These are phyloP conservation scores for Carnegiea gigantea DNA, from an alignment of 179 eudicot genomes.

Conservation along the genomic window DNA sequence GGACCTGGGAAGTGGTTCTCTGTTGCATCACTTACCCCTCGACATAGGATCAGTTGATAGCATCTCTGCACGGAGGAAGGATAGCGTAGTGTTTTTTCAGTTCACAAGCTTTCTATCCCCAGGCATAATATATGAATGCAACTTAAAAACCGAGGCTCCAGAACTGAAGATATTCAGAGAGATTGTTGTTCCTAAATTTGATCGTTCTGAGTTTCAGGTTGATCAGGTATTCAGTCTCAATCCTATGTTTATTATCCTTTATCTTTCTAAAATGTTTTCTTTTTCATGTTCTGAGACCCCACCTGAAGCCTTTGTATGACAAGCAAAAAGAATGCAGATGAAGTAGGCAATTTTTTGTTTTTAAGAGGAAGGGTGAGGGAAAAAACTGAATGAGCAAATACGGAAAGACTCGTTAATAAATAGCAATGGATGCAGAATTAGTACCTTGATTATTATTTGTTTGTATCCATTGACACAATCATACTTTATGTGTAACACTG, in stretches of 20 bases:
- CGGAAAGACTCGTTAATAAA: not conserved
- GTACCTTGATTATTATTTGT: no score
- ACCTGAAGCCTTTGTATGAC: not conserved
- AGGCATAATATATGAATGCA: slow-evolving; percentile 73
- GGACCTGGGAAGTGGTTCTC: slow-evolving; percentile 68
- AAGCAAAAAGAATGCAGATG: not conserved
- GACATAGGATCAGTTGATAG: slow-evolving; percentile 83
- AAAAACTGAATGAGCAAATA: no score
- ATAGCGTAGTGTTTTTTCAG: slow-evolving; percentile 55
- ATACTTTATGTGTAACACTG: not conserved
- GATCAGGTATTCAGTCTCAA: slow-evolving; percentile 54
- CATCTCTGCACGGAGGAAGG: slow-evolving; percentile 69
- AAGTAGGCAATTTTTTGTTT: not conserved
- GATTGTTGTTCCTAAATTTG: slow-evolving; percentile 77
- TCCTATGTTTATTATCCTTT: not conserved
- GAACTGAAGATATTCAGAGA: slow-evolving; percentile 77
- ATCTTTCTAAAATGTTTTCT: not conserved
- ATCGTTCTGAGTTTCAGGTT: slow-evolving; percentile 73
- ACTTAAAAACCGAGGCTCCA: slow-evolving; percentile 56
- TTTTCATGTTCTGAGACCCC: not conserved
- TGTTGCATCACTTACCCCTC: slow-evolving; percentile 69
- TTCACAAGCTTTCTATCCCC: slow-evolving; percentile 91
- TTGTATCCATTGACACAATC: not conserved
- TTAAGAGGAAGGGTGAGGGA: no score
- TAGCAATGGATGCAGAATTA: not conserved